Base-by-base conservation (phyloP, 2,329 filamentous ascomycete species). In the Phyllosticta capitalensis region DNA sequence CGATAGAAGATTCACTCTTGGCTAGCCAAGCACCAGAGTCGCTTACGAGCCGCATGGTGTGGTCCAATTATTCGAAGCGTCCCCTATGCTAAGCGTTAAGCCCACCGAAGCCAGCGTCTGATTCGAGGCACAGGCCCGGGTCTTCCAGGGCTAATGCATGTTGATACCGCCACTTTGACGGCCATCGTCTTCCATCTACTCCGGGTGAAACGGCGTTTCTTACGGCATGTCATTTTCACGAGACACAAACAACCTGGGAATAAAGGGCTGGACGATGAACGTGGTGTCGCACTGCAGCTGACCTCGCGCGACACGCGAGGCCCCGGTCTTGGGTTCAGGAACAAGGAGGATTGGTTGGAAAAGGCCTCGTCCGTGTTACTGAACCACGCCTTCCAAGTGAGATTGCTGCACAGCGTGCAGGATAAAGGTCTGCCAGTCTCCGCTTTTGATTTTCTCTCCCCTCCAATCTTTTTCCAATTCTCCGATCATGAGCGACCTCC, bases 401-500 rank as follows among this genome's bases (percentile, higher is more conserved):
- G 30, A 38, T 38, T 38, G 30, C 30, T 38, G 30, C n/a, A n/a
- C 10, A 38, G 30, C 30, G 30, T 38, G 30, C 30, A 38, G 30
- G 30, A 38, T 38, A 38, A 38, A 38, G 30, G 10, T 38, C 10
- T 38, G 30, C 30, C 17, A 38, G 49, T 53, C 56, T 49, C 56
- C 49, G 45, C 1, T 53, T 33, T 53, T 45, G 30, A 38, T 38
- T 28, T 30, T 48, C 50, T 51, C 45, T 2, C 19, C 24, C 48
- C 28, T 17, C 9, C 26, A 20, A 30, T n/a, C 19, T 17, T 19
- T 45, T 21, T 20, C 21, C 55, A 33, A 6, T 4, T 33, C 24
- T 22, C 28, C 52, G 4, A 52, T 17, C 19, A 59, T 55, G 57
- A 49, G 48, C n/a, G 59, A 58, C 9, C 50, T 68, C 4, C 59